These are phyloP conservation scores for Themeda triandra DNA, from an alignment of 176 grass and related monocot genomes.

Conservation along the genomic window DNA sequence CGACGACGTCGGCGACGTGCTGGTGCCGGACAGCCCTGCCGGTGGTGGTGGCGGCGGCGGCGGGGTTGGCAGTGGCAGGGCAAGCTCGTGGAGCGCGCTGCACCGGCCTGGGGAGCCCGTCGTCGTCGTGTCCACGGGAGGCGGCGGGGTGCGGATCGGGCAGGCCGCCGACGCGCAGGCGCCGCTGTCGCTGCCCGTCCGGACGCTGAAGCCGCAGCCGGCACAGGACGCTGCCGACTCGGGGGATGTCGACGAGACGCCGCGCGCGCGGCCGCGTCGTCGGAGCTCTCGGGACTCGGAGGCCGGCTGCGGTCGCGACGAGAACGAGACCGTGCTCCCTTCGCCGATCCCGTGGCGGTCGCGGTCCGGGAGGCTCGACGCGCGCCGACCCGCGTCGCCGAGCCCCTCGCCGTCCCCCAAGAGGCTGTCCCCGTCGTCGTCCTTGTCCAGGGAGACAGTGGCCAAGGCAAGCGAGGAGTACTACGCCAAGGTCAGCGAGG, in stretches of 20 bases:
- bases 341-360: constrained; percentile 93
- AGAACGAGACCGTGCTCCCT: constrained; percentile 56
- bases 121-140: constrained; percentile 33
- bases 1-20: constrained; percentile 31
- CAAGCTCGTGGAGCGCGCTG: constrained; percentile 65
- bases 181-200: constrained; percentile 55
- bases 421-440: constrained; percentile 47
- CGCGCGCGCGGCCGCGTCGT: background rate
- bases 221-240: constrained; percentile 12
- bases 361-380: constrained; percentile 45
- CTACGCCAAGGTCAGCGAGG: constrained; percentile 48
- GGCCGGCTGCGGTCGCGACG: background rate
- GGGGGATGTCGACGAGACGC: constrained; percentile 3
- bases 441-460: constrained; percentile 43
- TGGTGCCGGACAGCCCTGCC: background rate
- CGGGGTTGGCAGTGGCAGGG: background rate
- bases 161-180: constrained; percentile 20
- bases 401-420: constrained; percentile 33
- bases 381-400: background rate
- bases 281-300: background rate
- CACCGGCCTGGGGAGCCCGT: constrained; percentile 38
- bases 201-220: constrained; percentile 43
- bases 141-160: background rate
- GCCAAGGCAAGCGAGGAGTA: constrained; percentile 50
- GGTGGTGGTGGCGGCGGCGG: background rate